Conservation (phyloP, 2,329 filamentous ascomycete genomes). For the Mycocentrospora acerina region DNA sequence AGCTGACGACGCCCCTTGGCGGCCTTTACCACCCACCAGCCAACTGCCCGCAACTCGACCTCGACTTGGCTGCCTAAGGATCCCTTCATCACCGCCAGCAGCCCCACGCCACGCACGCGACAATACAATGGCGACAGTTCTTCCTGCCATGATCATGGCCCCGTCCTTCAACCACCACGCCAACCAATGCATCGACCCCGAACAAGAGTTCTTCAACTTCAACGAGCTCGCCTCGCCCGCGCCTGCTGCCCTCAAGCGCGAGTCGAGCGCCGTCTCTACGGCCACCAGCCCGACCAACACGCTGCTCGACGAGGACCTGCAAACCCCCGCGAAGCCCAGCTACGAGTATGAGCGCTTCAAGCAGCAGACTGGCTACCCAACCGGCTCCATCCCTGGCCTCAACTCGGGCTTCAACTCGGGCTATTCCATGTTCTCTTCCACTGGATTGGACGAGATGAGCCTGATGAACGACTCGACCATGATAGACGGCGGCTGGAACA, state of each 20-base stretch:
- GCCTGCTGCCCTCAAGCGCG: conserved; percentile 50
- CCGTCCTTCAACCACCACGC: conserved; percentile 31
- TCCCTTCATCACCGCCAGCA: conserved; percentile 1
- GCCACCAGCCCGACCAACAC: conserved; percentile 58
- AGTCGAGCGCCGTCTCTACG: conserved; percentile 57
- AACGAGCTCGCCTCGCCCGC: conserved; percentile 63
- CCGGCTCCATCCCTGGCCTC: conserved; percentile 78
- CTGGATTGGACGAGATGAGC: conserved; percentile 68
- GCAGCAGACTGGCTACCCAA: conserved; percentile 90
- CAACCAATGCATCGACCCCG: conserved; percentile 44
- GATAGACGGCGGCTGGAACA: conserved; percentile 60
- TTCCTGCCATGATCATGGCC: conserved; percentile 39
- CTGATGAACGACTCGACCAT: conserved; percentile 52
- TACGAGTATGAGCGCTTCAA: conserved; percentile 95
- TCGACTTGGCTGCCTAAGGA: too few relatives aligned
- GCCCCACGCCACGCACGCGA: conserved; percentile 14
- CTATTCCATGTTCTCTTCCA: conserved; percentile 56
- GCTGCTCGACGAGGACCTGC: conserved; percentile 55
- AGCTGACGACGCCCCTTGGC: too few relatives aligned
- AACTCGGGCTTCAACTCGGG: conserved; percentile 56
- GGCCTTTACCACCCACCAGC: too few relatives aligned
- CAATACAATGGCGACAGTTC: conserved; percentile 40
- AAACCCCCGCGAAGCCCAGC: conserved; percentile 74
- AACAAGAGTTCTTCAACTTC: conserved; percentile 54
- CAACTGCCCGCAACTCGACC: too few relatives aligned